Percentiles rank a stretch among this genome's conserved stretches.
Conservation (phyloP, 495 filamentous ascomycete genomes). For the Annulohypoxylon moriforme region DNA sequence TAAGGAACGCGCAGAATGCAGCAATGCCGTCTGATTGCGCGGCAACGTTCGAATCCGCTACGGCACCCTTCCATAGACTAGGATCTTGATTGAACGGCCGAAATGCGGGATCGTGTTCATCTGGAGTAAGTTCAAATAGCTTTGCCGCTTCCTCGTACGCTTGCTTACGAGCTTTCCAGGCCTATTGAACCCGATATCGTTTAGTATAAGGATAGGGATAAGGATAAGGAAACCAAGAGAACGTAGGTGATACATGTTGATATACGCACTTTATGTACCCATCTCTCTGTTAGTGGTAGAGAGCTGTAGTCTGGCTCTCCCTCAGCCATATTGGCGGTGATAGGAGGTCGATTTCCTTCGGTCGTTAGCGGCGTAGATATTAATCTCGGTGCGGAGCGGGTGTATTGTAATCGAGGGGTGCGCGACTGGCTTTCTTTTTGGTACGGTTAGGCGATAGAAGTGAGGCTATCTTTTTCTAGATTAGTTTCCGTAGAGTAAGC, state of each 20-base stretch:
- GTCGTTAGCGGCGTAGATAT: constrained; percentile 1
- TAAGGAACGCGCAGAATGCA: constrained; percentile 87
- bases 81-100: constrained; percentile 87
- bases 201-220: constrained; percentile 39
- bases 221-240: background rate
- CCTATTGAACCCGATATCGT: constrained; percentile 57
- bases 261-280: constrained; percentile 81
- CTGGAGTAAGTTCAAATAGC: constrained; percentile 83
- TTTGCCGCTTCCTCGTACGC: constrained; percentile 94
- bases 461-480: constrained; percentile 41
- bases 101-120: constrained; percentile 89
- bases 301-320: constrained; percentile 85
- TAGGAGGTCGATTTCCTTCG: constrained; percentile 20
- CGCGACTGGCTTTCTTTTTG: constrained; percentile 10
- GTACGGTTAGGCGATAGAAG: constrained; percentile 26
- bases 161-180: constrained; percentile 97
- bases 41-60: constrained; percentile 95
- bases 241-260: background rate
- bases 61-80: constrained; percentile 89
- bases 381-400: constrained; percentile 1
- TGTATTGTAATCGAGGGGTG: constrained; percentile 11
- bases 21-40: constrained; percentile 93
- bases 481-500: constrained; percentile 41
- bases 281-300: constrained; percentile 83
- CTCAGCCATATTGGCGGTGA: constrained; percentile 67